These are phyloP conservation scores for Galeopsis tetrahit DNA, from an alignment of 257 asterid genomes.

Conservation along the genomic window DNA sequence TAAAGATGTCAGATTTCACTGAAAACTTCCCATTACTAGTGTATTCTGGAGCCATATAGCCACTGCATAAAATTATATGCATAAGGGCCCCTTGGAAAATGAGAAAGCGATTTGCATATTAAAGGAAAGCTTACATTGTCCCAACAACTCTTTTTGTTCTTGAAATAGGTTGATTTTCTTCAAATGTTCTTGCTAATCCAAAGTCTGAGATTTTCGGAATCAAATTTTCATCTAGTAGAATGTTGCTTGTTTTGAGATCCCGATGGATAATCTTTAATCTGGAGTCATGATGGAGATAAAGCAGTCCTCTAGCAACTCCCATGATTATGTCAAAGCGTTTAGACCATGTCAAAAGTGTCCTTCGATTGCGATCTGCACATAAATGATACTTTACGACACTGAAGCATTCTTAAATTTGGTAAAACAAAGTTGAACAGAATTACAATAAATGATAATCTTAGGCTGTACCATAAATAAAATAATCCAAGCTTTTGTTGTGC, in stretches of 20 bases:
- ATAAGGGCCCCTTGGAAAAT: too few relatives aligned
- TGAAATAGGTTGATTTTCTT: conserved; percentile 30
- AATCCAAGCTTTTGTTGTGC: too few relatives aligned
- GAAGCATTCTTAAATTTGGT: neutral
- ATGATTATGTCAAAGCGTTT: conserved; percentile 40
- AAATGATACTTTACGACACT: neutral
- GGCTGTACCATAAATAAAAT: conserved; percentile 2
- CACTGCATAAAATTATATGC: conserved; percentile 36
- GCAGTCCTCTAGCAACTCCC: conserved; percentile 49
- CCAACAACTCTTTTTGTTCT: conserved; percentile 49
- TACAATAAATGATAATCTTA: neutral
- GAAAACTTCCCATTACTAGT: conserved; percentile 48
- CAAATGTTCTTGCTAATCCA: conserved; percentile 49
- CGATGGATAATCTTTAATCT: conserved; percentile 36
- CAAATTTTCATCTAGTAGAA: conserved; percentile 41
- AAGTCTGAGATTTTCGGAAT: conserved; percentile 52
- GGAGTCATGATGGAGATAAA: conserved; percentile 51
- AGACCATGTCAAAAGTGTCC: conserved; percentile 40
- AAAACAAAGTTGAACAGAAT: neutral
- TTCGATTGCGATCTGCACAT: conserved; percentile 33
- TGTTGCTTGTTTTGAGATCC: conserved; percentile 44
- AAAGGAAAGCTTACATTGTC: conserved; percentile 42
- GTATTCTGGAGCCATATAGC: conserved; percentile 55
- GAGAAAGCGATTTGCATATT: neutral
- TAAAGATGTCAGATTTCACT: conserved; percentile 49